Percentiles rank a stretch among this genome's conserved stretches.
These are phyloP conservation scores for Calvatia gigantea DNA, from an alignment of 768 basidiomycete genomes.

Conservation along the genomic window DNA sequence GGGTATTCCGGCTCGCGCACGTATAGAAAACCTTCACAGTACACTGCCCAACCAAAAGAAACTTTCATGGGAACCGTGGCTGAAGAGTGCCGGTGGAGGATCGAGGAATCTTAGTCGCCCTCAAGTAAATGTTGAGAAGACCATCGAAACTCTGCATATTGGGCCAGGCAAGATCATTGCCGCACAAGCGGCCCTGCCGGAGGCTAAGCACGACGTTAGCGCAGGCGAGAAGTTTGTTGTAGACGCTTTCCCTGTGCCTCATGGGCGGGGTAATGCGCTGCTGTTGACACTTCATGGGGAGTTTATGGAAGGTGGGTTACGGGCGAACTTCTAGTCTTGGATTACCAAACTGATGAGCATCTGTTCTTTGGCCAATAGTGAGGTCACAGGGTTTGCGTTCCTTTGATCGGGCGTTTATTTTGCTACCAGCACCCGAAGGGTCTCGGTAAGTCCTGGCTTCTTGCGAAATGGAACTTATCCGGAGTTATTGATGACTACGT, in stretches of 20 bases:
- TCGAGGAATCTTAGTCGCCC: constrained; percentile 80
- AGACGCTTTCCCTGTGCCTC: constrained; percentile 77
- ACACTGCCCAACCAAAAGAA: constrained; percentile 82
- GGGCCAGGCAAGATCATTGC: constrained; percentile 63
- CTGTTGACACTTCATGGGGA: constrained; percentile 83
- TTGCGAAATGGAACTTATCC: constrained; percentile 8
- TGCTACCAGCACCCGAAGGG: constrained; percentile 75
- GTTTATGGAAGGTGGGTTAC: constrained; percentile 74
- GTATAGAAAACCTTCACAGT: constrained; percentile 65
- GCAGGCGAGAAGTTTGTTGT: constrained; percentile 59
- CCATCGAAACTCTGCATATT: constrained; percentile 64
- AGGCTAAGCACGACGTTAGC: constrained; percentile 75
- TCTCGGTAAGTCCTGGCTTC: constrained; percentile 62
- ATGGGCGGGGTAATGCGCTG: constrained; percentile 59
- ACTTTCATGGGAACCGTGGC: constrained; percentile 75
- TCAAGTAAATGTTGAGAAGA: constrained; percentile 55
- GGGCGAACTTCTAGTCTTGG: neutral
- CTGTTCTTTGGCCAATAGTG: constrained; percentile 23
- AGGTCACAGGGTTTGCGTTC: constrained; percentile 73
- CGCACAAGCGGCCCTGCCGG: constrained; percentile 62
- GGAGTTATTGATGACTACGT: constrained; percentile 7
- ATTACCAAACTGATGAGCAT: neutral
- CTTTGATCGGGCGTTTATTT: constrained; percentile 89
- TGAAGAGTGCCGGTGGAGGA: constrained; percentile 47
- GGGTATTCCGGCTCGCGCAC: constrained; percentile 71